Evolutionary conservation across 2,329 filamentous ascomycete genomes (phyloP).

Genomic region (Scedosporium minutisporum): DNA sequence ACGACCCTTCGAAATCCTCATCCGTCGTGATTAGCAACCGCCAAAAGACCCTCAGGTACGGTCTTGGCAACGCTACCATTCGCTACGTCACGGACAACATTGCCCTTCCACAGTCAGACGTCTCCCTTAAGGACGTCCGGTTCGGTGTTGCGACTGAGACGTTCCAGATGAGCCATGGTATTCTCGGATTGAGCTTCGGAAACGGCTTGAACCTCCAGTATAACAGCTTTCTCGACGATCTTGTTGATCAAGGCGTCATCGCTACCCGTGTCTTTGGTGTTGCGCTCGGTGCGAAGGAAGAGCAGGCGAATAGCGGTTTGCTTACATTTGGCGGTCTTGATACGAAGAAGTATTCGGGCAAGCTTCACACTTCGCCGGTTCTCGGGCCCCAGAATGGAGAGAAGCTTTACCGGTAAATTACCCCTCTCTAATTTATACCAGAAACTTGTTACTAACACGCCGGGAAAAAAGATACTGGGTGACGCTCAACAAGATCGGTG

Average conservation of each 20-base stretch:
- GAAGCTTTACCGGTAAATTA: constrained; percentile 12
- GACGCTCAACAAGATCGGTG: constrained; percentile 25
- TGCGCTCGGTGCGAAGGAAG: constrained; percentile 20
- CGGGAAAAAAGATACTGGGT: constrained; percentile 30
- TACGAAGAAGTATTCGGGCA: constrained; percentile 32
- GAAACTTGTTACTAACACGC: neutral
- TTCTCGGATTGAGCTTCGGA: constrained; percentile 22
- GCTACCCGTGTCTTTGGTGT: constrained; percentile 21
- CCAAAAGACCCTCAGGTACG: constrained; percentile 16
- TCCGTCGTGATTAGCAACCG: constrained; percentile 11
- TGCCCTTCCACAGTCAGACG: constrained; percentile 16
- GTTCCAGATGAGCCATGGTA: constrained; percentile 19
- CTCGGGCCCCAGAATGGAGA: constrained; percentile 17
- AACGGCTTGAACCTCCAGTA: constrained; percentile 17
- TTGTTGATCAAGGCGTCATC: constrained; percentile 17
- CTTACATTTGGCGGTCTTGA: constrained; percentile 37
- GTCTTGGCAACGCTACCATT: constrained; percentile 18
- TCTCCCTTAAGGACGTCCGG: constrained; percentile 16
- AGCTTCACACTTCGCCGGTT: constrained; percentile 19
- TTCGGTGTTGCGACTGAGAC: constrained; percentile 21
- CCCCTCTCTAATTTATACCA: neutral
- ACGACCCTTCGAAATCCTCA: constrained; percentile 14
- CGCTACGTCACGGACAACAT: constrained; percentile 21
- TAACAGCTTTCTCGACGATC: constrained; percentile 19
- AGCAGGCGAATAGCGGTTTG: constrained; percentile 16